Percentiles rank a stretch among this genome's conserved stretches.
Conservation (phyloP, 768 basidiomycete genomes). For the Cantharellus cinnabarinus region DNA sequence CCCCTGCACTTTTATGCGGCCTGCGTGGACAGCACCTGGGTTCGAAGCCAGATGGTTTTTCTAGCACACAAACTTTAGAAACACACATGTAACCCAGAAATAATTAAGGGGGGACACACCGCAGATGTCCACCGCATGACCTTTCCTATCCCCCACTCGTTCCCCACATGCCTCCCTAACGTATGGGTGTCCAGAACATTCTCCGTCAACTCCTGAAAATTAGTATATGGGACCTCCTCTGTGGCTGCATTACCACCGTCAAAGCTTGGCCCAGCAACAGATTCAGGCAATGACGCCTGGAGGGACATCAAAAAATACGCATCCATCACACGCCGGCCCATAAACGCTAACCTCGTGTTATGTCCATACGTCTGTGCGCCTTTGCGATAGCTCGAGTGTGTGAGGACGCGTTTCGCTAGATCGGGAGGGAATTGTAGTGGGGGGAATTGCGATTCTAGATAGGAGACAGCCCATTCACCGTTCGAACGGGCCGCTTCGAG, state of each 20-base stretch:
- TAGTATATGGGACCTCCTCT: constrained; percentile 15
- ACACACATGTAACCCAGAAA: background rate
- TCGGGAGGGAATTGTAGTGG: constrained; percentile 50
- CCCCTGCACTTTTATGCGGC: constrained; percentile 59
- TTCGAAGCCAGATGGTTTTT: background rate
- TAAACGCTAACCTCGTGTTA: constrained; percentile 49
- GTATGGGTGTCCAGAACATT: constrained; percentile 46
- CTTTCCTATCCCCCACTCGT: constrained; percentile 52
- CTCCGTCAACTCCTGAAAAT: constrained; percentile 36
- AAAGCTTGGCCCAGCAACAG: background rate
- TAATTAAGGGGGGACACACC: background rate
- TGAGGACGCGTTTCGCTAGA: constrained; percentile 51
- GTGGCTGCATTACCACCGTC: background rate
- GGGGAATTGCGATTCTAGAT: constrained; percentile 25
- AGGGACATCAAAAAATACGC: constrained; percentile 58
- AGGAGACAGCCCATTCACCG: constrained; percentile 16
- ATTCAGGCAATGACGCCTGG: constrained; percentile 13
- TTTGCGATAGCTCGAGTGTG: constrained; percentile 53
- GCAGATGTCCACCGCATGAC: constrained; percentile 60
- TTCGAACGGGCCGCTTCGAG: background rate
- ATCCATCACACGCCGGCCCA: constrained; percentile 65
- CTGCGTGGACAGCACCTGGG: constrained; percentile 24
- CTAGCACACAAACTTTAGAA: background rate
- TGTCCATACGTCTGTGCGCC: constrained; percentile 37
- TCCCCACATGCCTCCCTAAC: constrained; percentile 54